These are phyloP conservation scores for Aquilaria yunnanensis DNA, from an alignment of 345 rosid genomes.

Conservation along the genomic window DNA sequence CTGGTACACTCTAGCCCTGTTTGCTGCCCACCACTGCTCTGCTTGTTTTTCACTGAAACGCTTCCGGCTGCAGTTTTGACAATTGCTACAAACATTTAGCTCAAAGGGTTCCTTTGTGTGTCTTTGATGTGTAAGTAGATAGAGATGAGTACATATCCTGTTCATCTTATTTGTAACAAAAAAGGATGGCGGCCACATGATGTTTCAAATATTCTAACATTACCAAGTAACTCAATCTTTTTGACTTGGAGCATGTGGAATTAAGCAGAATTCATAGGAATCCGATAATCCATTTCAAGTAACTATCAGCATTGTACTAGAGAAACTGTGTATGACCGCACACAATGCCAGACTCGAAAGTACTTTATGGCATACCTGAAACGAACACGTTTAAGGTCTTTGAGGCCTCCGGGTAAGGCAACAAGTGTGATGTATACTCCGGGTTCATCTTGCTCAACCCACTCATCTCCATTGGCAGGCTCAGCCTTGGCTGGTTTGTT, in stretches of 20 bases:
- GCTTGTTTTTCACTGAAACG: conserved; percentile 75
- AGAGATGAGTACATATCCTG: no score
- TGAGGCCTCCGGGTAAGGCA: conserved; percentile 56
- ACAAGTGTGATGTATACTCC: conserved; percentile 70
- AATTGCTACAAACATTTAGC: not conserved
- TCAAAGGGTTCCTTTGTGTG: no score
- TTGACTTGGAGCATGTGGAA: no score
- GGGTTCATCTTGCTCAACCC: conserved; percentile 77
- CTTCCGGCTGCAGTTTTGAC: conserved; percentile 44
- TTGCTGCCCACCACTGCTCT: conserved; percentile 77
- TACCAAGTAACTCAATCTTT: not conserved
- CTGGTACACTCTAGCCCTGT: conserved; percentile 61
- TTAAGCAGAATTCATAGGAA: not conserved
- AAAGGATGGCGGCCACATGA: no score
- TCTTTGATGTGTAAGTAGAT: no score
- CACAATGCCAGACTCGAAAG: not conserved
- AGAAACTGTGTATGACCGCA: not conserved
- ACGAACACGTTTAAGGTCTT: conserved; percentile 78
- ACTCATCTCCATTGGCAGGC: conserved; percentile 40
- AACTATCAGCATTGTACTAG: no score
- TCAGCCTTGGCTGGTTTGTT: conserved; percentile 37
- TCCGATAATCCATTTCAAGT: not conserved
- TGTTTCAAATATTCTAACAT: not conserved
- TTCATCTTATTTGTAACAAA: not conserved
- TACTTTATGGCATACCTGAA: conserved; percentile 47